phyloP scores from a whole-genome alignment of 352 stramenopile species.

The Elongisporangium prolatum region DNA sequence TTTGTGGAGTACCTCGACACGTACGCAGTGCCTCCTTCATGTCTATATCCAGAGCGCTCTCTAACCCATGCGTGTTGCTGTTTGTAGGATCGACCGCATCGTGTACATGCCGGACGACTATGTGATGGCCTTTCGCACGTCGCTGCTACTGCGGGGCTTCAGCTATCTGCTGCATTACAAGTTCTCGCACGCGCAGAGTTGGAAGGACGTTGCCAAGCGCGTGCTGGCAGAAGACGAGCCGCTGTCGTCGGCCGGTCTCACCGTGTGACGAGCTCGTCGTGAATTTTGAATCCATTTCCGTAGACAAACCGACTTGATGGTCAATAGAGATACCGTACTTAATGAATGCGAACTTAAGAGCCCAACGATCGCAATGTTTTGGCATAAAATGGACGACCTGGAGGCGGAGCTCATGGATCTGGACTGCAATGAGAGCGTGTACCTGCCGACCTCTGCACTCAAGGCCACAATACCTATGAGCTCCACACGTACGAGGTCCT shows the following conservation, averaged over 20 bases:
- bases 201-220: conserved; percentile 58
- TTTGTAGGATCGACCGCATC: conserved; percentile 66
- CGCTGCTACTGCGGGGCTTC: conserved; percentile 79
- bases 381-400: conserved; percentile 23
- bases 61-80: conserved; percentile 1
- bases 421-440: conserved; percentile 48
- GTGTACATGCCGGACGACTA: conserved; percentile 83
- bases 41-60: neutral
- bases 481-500: too few relatives aligned
- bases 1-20: conserved; percentile 84
- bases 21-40: conserved; percentile 24
- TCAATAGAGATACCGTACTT: too few relatives aligned
- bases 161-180: conserved; percentile 84
- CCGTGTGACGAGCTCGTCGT: too few relatives aligned
- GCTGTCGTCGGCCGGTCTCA: neutral
- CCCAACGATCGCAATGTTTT: neutral
- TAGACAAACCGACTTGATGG: too few relatives aligned
- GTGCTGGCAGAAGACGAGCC: conserved; percentile 46
- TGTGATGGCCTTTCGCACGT: conserved; percentile 85
- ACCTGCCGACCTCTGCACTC: conserved; percentile 27
- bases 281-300: too few relatives aligned
- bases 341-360: too few relatives aligned
- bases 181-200: conserved; percentile 83
- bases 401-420: conserved; percentile 67
- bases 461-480: neutral